Conservation (phyloP, 148 eudicot genomes). For the Arbutus unedo region DNA sequence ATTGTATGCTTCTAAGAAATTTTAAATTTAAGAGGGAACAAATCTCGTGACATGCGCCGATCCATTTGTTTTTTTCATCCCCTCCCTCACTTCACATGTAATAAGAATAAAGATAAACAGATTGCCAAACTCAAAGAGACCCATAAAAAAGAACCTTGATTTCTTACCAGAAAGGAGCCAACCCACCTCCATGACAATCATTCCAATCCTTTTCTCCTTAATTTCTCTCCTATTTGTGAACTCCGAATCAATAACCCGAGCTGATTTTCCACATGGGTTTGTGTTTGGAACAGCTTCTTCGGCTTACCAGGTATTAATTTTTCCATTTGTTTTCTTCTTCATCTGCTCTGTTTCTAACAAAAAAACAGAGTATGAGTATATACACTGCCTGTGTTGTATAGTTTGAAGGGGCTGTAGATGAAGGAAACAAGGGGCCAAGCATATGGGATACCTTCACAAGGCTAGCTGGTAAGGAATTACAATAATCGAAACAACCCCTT, state of each 20-base stretch:
- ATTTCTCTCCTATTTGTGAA: slow-evolving; percentile 13
- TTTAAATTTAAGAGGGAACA: too few species aligned
- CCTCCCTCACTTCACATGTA: too few species aligned
- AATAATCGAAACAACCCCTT: background rate
- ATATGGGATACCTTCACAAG: slow-evolving; percentile 83
- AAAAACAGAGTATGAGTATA: background rate
- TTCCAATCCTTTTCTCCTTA: slow-evolving; percentile 3
- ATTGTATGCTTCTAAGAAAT: too few species aligned
- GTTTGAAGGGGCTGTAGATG: slow-evolving; percentile 98
- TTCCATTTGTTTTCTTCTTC: background rate
- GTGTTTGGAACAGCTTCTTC: slow-evolving; percentile 94
- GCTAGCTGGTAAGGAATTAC: slow-evolving; percentile 38
- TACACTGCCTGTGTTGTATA: slow-evolving; percentile 8
- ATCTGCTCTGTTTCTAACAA: background rate
- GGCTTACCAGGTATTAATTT: slow-evolving; percentile 65
- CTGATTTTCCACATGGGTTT: slow-evolving; percentile 72
- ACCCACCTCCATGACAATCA: background rate
- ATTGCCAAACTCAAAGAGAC: slow-evolving; percentile 5
- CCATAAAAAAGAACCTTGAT: background rate
- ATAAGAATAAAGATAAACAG: background rate
- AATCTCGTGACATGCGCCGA: too few species aligned
- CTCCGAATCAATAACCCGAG: slow-evolving; percentile 44
- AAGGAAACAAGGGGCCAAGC: slow-evolving; percentile 85
- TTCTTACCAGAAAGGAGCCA: too few species aligned
- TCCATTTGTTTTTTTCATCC: too few species aligned